phyloP scores from a whole-genome alignment of 2,329 filamentous ascomycete genomes.

The Ophiostoma triangulosporum region DNA sequence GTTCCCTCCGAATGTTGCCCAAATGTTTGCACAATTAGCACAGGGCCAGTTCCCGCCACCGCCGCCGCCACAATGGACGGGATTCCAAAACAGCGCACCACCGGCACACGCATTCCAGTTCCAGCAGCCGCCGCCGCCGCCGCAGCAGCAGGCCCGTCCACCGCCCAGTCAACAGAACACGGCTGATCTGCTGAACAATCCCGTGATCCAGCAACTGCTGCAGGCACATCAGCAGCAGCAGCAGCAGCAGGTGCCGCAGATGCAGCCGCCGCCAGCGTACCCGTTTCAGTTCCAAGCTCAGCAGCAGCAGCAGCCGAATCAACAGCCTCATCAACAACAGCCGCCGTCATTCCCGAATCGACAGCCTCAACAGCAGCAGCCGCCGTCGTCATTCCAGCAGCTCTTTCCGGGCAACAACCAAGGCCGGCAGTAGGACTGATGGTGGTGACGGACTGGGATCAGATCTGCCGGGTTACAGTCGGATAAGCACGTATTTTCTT shows the following conservation, averaged over 20 bases:
- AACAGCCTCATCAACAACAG: constrained; percentile 3
- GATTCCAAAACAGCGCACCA: not conserved
- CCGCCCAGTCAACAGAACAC: not conserved
- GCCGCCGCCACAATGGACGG: constrained; percentile 1
- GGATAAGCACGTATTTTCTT: too few species aligned
- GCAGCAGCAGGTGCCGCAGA: constrained; percentile 4
- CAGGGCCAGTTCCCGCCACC: not conserved
- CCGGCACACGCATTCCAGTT: not conserved
- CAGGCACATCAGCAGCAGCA: constrained; percentile 12
- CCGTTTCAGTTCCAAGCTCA: constrained; percentile 2
- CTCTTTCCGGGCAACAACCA: constrained; percentile 6
- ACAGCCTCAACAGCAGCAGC: not conserved
- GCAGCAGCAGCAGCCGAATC: constrained; percentile 5
- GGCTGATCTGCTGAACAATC: constrained; percentile 10
- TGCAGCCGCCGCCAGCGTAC: not conserved
- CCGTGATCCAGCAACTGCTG: constrained; percentile 27
- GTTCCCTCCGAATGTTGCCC: not conserved
- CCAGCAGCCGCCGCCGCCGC: constrained; percentile 14
- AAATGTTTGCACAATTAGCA: not conserved
- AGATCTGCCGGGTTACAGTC: too few species aligned
- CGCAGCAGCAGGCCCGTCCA: not conserved
- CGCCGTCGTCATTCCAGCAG: constrained; percentile 7
- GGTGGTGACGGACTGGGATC: not conserved
- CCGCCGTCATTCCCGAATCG: constrained; percentile 1
- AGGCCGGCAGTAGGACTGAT: constrained; percentile 4